A percentile compares a stretch with the other conserved stretches of the same genome.
phyloP scores from a whole-genome alignment of 2,329 filamentous ascomycete species.

The Scopulariopsis brevicaulis region DNA sequence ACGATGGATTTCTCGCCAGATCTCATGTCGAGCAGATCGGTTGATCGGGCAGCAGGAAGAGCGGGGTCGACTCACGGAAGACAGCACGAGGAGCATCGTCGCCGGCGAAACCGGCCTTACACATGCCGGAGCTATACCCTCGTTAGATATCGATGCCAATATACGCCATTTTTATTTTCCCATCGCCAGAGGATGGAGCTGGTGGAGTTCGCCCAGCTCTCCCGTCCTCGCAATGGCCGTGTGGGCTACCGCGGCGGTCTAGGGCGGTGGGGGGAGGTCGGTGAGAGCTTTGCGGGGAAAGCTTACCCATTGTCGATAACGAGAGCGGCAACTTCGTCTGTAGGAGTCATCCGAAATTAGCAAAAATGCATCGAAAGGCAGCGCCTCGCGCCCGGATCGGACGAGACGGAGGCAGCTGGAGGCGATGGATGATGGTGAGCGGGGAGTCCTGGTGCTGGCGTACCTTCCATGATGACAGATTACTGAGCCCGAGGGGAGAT shows the following conservation, averaged over 20 bases:
- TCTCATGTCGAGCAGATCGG: neutral
- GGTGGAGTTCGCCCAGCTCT: neutral
- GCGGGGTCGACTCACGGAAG: conserved; percentile 73
- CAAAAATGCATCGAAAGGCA: conserved; percentile 8
- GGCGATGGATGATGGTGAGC: neutral
- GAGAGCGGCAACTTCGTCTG: conserved; percentile 99
- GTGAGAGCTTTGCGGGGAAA: conserved; percentile 13
- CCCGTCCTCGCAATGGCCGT: neutral
- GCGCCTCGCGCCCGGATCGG: neutral
- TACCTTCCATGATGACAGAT: conserved; percentile 53
- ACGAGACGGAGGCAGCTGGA: neutral
- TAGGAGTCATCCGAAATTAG: conserved; percentile 33
- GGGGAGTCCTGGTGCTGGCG: conserved; percentile 18
- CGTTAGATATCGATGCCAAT: neutral
- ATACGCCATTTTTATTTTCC: neutral
- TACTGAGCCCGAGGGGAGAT: conserved; percentile 1
- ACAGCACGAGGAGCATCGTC: conserved; percentile 99
- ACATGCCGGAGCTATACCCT: conserved; percentile 91
- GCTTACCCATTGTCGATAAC: conserved; percentile 99
- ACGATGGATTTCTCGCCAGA: neutral
- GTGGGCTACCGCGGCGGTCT: neutral
- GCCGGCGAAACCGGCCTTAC: conserved; percentile 99
- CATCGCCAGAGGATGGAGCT: neutral
- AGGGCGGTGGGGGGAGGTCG: conserved; percentile 25
- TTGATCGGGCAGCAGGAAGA: conserved; percentile 17